Evolutionary conservation across 2,329 filamentous ascomycete species (phyloP), one percentile per base, ranked within the genome.

Genomic region (Botryosphaeria dothidea): DNA sequence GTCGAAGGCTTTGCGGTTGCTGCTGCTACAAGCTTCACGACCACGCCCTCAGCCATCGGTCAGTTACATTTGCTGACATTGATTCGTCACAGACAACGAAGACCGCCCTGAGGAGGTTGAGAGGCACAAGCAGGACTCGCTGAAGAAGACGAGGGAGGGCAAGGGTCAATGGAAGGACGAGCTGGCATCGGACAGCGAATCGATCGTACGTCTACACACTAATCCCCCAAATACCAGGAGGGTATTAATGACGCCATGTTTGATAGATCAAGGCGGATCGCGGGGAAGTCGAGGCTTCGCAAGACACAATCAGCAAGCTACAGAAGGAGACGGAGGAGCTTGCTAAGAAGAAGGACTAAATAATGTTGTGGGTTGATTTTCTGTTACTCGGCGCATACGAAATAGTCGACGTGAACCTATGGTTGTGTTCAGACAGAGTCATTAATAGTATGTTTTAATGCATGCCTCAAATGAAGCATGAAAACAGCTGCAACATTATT

Each of bases 91-190:
- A 70, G 79, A 80, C 66, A 73, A 72, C 23, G 66, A 73, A 19
- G 78, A 75, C 54, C 70, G 69, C n/a, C 70, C 75, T 11, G 74
- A 80, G 21, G 74, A 82, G 65, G 64, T 80, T 31, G 80, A 82
- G 62, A 62, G 71, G 54, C 74, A 75, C 48, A 83, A 82, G 72
- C 76, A 82, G 65, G 77, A 81, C 62, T 78, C 80, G 66, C 66
- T 82, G 45, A 69, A 76, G 66, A 80, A 81, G 67, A 78, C 81
- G 69, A 70, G 78, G 66, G 69, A 77, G 46, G 79, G 79, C 65
- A 71, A 80, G 67, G 77, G 77, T 25, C 68, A 80, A 19, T 80
- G 79, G 79, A 74, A 79, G 66, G 79, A 81, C 65, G 75, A 78
- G 63, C 72, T 82, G 13, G 78, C 78, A 4, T 79, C 76, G 61